These are phyloP conservation scores for Aegilops tauschii DNA, from an alignment of 176 grass and related monocot species.

Conservation along the genomic window DNA sequence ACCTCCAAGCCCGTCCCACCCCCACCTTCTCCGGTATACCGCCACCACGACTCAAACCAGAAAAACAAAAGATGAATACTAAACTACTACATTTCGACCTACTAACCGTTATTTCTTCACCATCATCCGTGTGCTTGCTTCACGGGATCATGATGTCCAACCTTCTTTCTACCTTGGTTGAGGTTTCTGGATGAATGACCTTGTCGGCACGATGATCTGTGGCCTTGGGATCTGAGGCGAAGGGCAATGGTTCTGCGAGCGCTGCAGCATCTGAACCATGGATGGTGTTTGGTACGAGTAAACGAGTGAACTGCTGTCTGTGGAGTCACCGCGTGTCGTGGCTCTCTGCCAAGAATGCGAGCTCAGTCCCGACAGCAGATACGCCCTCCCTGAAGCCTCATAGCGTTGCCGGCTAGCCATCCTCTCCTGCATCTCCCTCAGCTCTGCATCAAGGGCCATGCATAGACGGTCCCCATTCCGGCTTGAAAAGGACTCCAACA, in stretches of 20 bases:
- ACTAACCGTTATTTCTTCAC: conserved; percentile 22
- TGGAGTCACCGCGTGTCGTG: conserved; percentile 75
- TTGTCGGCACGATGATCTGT: conserved; percentile 23
- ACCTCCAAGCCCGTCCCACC: conserved; percentile 24
- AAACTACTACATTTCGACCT: conserved; percentile 22
- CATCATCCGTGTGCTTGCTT: neutral
- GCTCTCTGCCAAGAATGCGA: conserved; percentile 96
- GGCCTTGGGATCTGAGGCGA: conserved; percentile 36
- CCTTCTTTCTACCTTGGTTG: conserved; percentile 51
- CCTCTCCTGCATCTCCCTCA: conserved; percentile 92
- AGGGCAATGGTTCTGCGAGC: conserved; percentile 56
- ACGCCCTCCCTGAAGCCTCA: conserved; percentile 72
- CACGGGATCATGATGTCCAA: neutral
- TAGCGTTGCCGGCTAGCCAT: conserved; percentile 75
- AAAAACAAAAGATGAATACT: conserved; percentile 36
- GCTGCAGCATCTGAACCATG: conserved; percentile 89
- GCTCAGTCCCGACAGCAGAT: conserved; percentile 81
- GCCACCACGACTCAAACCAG: conserved; percentile 23
- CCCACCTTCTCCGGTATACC: conserved; percentile 34
- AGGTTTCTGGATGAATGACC: conserved; percentile 37
- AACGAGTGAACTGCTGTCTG: conserved; percentile 53
- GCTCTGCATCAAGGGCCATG: conserved; percentile 73
- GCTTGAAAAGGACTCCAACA: conserved; percentile 57
- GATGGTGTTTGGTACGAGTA: conserved; percentile 86
- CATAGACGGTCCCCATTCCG: conserved; percentile 69